Evolutionary conservation across 2,329 filamentous ascomycete genomes (phyloP).

Genomic region (Samsoniella hepiali): DNA sequence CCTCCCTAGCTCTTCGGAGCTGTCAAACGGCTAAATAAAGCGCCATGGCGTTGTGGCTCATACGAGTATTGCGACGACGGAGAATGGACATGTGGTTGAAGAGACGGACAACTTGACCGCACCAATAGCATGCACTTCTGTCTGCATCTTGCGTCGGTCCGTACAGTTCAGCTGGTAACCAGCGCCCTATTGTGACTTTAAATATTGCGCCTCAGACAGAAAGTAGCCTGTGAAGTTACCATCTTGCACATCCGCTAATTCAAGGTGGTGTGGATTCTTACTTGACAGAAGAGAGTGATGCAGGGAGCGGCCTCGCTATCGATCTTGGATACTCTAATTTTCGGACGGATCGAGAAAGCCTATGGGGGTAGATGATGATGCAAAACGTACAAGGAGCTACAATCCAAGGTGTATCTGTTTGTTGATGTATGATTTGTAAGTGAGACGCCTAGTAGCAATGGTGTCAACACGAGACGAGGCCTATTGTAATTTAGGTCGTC

Average conservation of each 20-base stretch:
- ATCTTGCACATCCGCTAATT: not conserved
- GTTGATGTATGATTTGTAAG: not conserved
- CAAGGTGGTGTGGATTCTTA: not conserved
- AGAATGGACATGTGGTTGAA: not conserved
- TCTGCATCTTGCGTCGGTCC: not conserved
- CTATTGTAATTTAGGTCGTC: not conserved
- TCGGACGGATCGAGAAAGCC: not conserved
- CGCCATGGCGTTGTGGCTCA: conserved; percentile 11
- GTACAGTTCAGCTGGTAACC: not conserved
- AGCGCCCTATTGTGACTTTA: not conserved
- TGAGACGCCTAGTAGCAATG: not conserved
- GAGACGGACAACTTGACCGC: not conserved
- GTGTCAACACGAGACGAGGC: not conserved
- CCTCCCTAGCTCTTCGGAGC: not conserved
- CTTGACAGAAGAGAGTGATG: not conserved
- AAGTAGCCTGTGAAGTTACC: not conserved
- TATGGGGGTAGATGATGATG: not conserved
- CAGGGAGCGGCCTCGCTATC: not conserved
- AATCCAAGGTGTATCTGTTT: too few species aligned
- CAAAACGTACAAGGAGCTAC: not conserved
- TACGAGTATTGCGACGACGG: not conserved
- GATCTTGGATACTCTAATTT: too few species aligned
- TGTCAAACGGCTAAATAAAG: not conserved
- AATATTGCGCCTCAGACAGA: not conserved
- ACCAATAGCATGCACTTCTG: not conserved